Evolutionary conservation across 2,329 filamentous ascomycete genomes (phyloP), one percentile per base, ranked within the genome.

Genomic region (Penicillium crustosum): DNA sequence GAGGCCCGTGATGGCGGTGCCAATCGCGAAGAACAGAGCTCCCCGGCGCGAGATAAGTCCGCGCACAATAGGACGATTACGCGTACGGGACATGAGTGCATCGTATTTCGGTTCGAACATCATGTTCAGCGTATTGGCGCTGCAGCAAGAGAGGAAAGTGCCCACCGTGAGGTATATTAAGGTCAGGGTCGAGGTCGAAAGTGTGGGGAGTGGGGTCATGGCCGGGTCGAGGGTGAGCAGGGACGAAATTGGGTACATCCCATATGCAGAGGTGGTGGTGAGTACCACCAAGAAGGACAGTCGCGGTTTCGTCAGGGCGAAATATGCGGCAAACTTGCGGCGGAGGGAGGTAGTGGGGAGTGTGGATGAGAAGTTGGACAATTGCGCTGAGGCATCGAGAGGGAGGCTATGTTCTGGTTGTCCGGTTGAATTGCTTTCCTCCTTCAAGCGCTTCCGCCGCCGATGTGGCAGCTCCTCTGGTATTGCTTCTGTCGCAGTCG

Each of bases 101-200:
- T 99, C 94, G 70, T 93, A 93, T 59, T 87, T 82, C 10, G 88
- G 90, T 76, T 99, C 94, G 76, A 97, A 92, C 58, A 97, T 86
- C 94, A 99, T 99, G 76, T 99, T 99, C 64, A 97, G 82, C 2
- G 94, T 86, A 73, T 99, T 99, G 43, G 94, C 94, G 58, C 89
- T 91, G 43, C 93, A 91, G n/a, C 86, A 90, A 73, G 91, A 94
- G 21, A 97, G 82, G 5, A 93, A 87, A 0, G 94, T 97, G 59
- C 94, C 93, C 4, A 86, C 86, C 0, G 93, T 96, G 51, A 99
- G 86, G 79, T 96, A 97, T 51, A 95, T 82, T 19, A 97, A 87
- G 9, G 94, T 99, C 53, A 97, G 81, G 2, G 94, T 91, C 60
- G 90, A 95, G 21, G 77, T 79, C 3, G 78, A 79, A 53, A 97